phyloP scores from a whole-genome alignment of 148 eudicot genomes.

The Simmondsia chinensis region DNA sequence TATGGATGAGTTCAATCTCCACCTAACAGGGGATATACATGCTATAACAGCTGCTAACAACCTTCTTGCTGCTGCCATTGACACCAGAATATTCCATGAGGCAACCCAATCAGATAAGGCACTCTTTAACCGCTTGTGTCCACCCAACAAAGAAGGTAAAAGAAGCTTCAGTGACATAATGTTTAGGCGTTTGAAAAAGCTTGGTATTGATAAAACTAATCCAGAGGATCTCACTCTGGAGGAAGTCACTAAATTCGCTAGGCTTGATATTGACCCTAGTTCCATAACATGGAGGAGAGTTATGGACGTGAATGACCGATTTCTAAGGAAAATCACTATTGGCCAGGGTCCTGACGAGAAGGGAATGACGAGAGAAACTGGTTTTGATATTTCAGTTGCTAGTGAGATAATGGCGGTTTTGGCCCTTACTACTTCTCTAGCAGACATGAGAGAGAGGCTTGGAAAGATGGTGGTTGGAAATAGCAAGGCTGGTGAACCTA shows the following conservation, averaged over 20 bases:
- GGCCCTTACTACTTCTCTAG: constrained; percentile 86
- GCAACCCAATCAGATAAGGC: constrained; percentile 88
- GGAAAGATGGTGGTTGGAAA: constrained; percentile 97
- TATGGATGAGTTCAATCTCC: constrained; percentile 99
- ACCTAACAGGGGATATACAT: constrained; percentile 94
- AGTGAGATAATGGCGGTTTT: constrained; percentile 99
- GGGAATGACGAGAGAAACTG: constrained; percentile 97
- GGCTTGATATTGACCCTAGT: constrained; percentile 91
- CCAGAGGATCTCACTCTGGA: constrained; percentile 84
- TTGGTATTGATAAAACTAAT: constrained; percentile 71
- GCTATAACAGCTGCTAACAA: constrained; percentile 99
- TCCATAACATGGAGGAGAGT: constrained; percentile 96
- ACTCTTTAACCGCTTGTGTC: constrained; percentile 81
- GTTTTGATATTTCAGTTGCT: constrained; percentile 94
- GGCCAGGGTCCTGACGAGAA: constrained; percentile 99
- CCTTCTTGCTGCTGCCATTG: constrained; percentile 98
- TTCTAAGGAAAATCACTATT: constrained; percentile 77
- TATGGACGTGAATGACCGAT: constrained; percentile 97
- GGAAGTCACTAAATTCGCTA: constrained; percentile 77
- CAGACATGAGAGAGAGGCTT: constrained; percentile 94
- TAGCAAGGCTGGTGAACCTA: constrained; percentile 84
- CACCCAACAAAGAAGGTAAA: constrained; percentile 78
- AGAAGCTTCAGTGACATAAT: constrained; percentile 69
- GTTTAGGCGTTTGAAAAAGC: constrained; percentile 84
- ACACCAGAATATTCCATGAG: constrained; percentile 90